Evolutionary conservation across 495 filamentous ascomycete genomes (phyloP).

Genomic region (Bombardia bombarda): DNA sequence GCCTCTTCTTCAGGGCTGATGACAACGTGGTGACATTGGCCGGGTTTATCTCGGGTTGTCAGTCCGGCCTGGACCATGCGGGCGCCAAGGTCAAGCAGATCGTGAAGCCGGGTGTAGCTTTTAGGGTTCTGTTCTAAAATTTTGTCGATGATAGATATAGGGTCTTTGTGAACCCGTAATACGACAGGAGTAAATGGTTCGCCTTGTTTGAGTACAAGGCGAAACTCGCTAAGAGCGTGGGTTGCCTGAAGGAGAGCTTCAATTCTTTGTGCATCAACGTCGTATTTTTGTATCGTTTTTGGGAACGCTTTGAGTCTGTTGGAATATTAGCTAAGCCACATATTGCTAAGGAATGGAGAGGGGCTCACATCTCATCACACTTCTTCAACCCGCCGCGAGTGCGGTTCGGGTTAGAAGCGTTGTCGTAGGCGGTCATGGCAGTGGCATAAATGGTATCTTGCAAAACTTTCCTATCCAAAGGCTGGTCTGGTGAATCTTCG

Average conservation of each 20-base stretch:
- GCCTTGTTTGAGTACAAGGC: constrained; percentile 80
- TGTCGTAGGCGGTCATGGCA: constrained; percentile 73
- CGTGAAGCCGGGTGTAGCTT: constrained; percentile 80
- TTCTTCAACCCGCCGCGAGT: constrained; percentile 76
- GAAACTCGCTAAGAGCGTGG: constrained; percentile 80
- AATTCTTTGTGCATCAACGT: constrained; percentile 44
- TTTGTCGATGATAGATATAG: constrained; percentile 72
- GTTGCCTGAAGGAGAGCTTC: constrained; percentile 74
- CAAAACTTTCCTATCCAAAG: constrained; percentile 45
- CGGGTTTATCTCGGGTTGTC: constrained; percentile 19
- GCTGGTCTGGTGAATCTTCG: constrained; percentile 41
- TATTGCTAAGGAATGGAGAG: background rate
- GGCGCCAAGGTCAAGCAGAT: constrained; percentile 69
- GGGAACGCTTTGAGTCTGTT: constrained; percentile 62
- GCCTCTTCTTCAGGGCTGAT: constrained; percentile 20
- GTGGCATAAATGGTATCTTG: constrained; percentile 58
- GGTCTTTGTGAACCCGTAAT: constrained; percentile 79
- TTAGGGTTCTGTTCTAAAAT: constrained; percentile 81
- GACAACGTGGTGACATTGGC: background rate
- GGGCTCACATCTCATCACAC: constrained; percentile 70
- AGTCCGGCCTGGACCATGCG: constrained; percentile 70
- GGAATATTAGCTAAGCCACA: constrained; percentile 4
- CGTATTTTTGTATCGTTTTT: constrained; percentile 50
- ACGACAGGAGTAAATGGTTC: constrained; percentile 88
- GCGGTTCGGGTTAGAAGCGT: constrained; percentile 82